These are phyloP conservation scores for Chrysanthemum makinoi DNA, from an alignment of 129 eudicot species.

Conservation along the genomic window DNA sequence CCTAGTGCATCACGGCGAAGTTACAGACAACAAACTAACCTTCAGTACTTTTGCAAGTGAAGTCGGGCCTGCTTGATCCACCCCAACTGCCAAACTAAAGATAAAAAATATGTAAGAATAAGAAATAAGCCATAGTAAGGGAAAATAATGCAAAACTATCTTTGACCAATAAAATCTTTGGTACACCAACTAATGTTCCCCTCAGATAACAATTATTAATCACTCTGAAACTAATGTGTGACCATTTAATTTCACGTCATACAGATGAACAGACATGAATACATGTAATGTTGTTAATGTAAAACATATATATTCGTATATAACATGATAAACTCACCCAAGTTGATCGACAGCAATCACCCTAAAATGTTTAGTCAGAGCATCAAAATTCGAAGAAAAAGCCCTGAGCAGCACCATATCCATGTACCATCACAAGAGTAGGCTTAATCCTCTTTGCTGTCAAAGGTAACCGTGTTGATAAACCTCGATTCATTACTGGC, in stretches of 20 bases:
- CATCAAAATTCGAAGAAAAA: constrained; percentile 93
- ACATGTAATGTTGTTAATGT: not conserved
- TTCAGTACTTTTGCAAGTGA: constrained; percentile 97
- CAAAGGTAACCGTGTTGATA: constrained; percentile 81
- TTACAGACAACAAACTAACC: constrained; percentile 43
- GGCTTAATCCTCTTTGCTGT: constrained; percentile 64
- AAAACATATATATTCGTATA: not conserved
- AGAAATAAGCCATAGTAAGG: not conserved
- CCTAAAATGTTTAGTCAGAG: constrained; percentile 67
- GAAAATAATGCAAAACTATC: no score
- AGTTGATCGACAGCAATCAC: constrained; percentile 95
- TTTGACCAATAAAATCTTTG: not conserved
- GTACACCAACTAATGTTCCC: not conserved
- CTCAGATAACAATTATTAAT: not conserved
- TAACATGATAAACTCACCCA: constrained; percentile 52
- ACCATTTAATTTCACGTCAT: no score
- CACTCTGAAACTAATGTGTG: no score
- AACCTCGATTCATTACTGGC: constrained; percentile 72
- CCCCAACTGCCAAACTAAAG: constrained; percentile 78
- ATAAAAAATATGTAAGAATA: constrained; percentile 9
- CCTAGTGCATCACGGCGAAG: not conserved
- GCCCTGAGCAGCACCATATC: constrained; percentile 96
- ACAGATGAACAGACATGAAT: not conserved
- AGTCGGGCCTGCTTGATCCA: constrained; percentile 98
- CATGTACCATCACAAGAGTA: constrained; percentile 93